A percentile compares a stretch with the other conserved stretches of the same genome.
Evolutionary conservation across 352 stramenopile genomes (phyloP).

Genomic region (Aphanomyces cochlioides): DNA sequence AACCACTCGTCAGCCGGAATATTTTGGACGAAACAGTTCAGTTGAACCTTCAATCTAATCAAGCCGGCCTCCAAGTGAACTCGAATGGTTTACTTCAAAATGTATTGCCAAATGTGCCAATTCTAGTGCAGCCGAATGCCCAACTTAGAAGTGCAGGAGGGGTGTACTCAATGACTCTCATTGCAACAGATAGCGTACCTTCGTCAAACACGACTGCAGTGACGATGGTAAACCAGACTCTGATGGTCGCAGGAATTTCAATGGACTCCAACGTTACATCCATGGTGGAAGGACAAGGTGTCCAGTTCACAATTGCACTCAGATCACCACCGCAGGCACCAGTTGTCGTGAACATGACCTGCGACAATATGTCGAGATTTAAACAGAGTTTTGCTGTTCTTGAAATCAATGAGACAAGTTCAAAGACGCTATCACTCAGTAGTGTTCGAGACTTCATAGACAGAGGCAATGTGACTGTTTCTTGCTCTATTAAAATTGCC

Average conservation of each 20-base stretch:
- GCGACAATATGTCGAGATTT: background rate
- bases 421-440: background rate
- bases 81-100: background rate
- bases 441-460: conserved; percentile 11
- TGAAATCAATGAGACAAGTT: background rate
- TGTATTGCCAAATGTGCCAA: background rate
- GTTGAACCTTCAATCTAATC: background rate
- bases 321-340: background rate
- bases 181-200: background rate
- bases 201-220: conserved; percentile 3
- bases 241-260: conserved; percentile 5
- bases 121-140: background rate
- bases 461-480: conserved; percentile 4
- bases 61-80: background rate
- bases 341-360: background rate
- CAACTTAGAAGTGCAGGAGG: background rate
- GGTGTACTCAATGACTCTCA: conserved; percentile 6
- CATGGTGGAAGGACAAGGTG: background rate
- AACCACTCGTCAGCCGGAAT: background rate
- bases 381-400: background rate
- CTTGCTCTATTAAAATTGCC: background rate
- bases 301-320: background rate
- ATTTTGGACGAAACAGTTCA: background rate
- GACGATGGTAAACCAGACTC: background rate
- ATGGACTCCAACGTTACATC: background rate